A percentile compares a stretch with the other conserved stretches of the same genome.
phyloP scores from a whole-genome alignment of 345 rosid genomes.

The Eucalyptus marginata region DNA sequence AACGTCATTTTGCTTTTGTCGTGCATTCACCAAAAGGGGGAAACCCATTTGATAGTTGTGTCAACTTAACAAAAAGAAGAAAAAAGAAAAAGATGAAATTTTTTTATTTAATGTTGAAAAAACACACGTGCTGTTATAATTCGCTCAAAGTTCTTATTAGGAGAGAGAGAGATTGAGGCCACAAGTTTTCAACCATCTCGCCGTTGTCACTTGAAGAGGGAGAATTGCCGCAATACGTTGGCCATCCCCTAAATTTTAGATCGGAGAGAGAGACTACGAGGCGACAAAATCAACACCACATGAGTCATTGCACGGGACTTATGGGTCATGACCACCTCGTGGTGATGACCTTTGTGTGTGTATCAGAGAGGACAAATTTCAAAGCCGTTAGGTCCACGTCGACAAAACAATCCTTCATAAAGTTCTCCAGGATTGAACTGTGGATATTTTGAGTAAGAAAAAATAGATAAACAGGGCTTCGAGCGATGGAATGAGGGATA shows the following conservation, averaged over 20 bases:
- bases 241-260: no score
- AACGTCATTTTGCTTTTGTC: background rate
- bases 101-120: background rate
- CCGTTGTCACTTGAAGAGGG: no score
- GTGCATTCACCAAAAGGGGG: background rate
- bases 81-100: accelerated
- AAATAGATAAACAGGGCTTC: background rate
- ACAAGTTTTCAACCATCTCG: background rate
- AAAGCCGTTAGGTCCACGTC: background rate
- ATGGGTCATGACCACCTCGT: background rate
- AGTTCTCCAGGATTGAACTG: background rate
- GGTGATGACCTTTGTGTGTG: background rate
- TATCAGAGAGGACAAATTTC: background rate
- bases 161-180: background rate
- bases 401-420: background rate
- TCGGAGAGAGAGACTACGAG: no score
- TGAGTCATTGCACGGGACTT: no score
- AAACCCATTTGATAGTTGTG: background rate
- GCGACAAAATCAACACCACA: no score
- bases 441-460: background rate
- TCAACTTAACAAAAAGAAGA: background rate
- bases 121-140: accelerated
- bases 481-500: background rate
- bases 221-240: no score
- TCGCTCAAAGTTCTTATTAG: background rate